Conservation (phyloP, 2,329 filamentous ascomycete species). For the Calonectria leucothoes region DNA sequence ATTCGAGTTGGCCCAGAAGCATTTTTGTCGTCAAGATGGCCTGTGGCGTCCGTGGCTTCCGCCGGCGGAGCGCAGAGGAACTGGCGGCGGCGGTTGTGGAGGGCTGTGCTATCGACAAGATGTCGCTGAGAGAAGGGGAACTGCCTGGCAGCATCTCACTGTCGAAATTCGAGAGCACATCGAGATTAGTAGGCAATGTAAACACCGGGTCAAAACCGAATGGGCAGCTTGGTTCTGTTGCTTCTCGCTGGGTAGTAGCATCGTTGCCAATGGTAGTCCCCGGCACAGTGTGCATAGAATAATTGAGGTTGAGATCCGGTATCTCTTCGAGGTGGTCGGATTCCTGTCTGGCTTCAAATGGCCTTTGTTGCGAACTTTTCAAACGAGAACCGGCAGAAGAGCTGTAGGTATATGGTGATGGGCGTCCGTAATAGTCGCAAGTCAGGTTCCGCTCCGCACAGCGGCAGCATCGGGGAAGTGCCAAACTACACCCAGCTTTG, state of each 20-base stretch:
- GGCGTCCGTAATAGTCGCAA: slow-evolving; percentile 15
- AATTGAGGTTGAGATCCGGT: no score
- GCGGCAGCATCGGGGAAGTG: slow-evolving; percentile 16
- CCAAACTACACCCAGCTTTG: slow-evolving; percentile 22
- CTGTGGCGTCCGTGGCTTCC: background rate
- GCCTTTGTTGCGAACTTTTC: background rate
- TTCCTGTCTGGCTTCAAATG: background rate
- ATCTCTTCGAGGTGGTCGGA: background rate
- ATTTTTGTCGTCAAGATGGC: background rate
- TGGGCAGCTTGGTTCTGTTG: background rate
- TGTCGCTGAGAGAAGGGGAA: background rate
- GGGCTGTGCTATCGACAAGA: background rate
- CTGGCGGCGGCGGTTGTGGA: background rate
- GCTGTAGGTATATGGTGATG: background rate
- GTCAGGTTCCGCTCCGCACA: slow-evolving; percentile 8
- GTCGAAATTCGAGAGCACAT: background rate
- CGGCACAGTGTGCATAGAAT: background rate
- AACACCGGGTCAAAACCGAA: background rate
- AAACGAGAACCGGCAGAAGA: background rate
- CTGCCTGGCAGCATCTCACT: background rate
- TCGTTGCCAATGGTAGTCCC: background rate
- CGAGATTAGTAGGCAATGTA: background rate
- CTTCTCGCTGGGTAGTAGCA: background rate
- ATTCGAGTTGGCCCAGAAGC: background rate
- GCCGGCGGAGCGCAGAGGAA: background rate